Conservation (phyloP, 164 flowering plant species). For the Vitis cinerea region DNA sequence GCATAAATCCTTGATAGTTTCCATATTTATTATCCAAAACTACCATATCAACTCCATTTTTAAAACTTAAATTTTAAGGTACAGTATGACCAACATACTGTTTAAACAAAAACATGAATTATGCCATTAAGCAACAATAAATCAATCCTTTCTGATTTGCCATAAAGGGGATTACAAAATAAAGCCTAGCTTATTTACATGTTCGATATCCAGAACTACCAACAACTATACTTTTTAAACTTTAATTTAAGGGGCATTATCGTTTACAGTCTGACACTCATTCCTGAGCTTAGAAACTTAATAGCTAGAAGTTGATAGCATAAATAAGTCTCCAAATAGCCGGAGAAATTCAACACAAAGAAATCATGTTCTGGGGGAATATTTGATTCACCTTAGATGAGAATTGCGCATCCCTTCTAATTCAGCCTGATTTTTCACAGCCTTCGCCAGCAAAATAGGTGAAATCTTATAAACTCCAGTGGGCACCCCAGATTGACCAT, state of each 20-base stretch:
- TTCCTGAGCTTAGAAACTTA: not conserved
- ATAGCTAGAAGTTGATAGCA: not conserved
- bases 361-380: conserved; percentile 2
- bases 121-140: too few relatives aligned
- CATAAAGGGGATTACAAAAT: too few relatives aligned
- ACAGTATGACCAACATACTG: too few relatives aligned
- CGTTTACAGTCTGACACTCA: not conserved
- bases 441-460: conserved; percentile 74
- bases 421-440: conserved; percentile 83
- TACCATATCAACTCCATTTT: too few relatives aligned
- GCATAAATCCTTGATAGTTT: too few relatives aligned
- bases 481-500: conserved; percentile 38
- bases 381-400: conserved; percentile 66
- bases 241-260: not conserved
- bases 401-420: conserved; percentile 81
- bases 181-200: too few relatives aligned
- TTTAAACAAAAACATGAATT: too few relatives aligned
- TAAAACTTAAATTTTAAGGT: too few relatives aligned
- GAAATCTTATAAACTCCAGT: conserved; percentile 53
- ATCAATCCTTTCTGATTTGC: too few relatives aligned
- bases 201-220: too few relatives aligned
- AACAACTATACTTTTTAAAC: too few relatives aligned
- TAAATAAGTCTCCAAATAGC: not conserved
- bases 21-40: too few relatives aligned
- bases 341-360: not conserved